A percentile compares a stretch with the other conserved stretches of the same genome.
phyloP scores from a whole-genome alignment of 345 rosid genomes.

The Brassica rapa region DNA sequence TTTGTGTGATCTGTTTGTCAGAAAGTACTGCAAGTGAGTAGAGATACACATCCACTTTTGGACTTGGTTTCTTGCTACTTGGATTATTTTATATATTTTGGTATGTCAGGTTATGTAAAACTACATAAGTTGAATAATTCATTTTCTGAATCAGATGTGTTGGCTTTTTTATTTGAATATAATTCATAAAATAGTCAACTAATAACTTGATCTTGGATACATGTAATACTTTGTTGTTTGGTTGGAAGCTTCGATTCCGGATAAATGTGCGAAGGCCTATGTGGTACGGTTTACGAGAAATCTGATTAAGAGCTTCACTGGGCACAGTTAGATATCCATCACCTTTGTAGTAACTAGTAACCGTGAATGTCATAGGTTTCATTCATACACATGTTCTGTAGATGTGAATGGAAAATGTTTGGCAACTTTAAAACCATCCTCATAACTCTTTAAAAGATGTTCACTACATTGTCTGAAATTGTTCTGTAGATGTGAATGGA shows the following conservation, averaged over 20 bases:
- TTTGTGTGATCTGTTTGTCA: conserved; percentile 13
- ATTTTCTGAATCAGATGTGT: neutral
- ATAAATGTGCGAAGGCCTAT: neutral
- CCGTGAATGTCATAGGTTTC: neutral
- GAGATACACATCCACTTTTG: conserved; percentile 7
- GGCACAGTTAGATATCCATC: neutral
- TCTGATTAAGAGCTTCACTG: neutral
- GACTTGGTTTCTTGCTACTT: conserved; percentile 3
- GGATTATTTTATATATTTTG: neutral
- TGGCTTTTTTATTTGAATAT: neutral
- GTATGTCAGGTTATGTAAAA: conserved; percentile 10
- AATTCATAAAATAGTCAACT: too few species aligned
- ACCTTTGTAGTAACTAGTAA: neutral
- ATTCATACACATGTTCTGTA: neutral
- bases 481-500: neutral
- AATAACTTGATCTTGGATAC: neutral
- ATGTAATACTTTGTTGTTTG: too few species aligned
- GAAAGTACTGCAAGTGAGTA: neutral
- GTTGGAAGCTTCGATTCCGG: too few species aligned
- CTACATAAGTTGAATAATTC: neutral
- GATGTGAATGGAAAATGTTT: neutral
- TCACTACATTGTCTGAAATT: neutral
- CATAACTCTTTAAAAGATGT: neutral
- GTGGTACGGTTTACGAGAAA: neutral
- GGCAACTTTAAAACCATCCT: neutral